Conservation (phyloP, 257 asterid species). For the Solanum peruvianum region DNA sequence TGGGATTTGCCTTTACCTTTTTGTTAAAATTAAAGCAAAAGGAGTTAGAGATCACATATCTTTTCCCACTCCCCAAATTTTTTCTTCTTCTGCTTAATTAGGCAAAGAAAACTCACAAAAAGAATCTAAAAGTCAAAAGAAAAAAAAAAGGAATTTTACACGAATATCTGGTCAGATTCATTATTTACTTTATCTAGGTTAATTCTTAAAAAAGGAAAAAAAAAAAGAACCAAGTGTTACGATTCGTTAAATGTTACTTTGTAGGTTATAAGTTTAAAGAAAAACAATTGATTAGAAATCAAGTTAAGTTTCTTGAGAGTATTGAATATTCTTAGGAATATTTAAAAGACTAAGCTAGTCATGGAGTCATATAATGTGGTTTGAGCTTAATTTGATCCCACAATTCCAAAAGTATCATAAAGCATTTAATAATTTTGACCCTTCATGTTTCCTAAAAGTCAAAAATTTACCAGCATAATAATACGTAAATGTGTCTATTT, state of each 20-base stretch:
- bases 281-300: background rate
- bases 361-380: background rate
- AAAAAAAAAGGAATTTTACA: background rate
- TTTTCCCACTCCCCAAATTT: background rate
- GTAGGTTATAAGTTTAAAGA: background rate
- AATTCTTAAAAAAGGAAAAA: too few relatives aligned
- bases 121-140: background rate
- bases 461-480: too few relatives aligned
- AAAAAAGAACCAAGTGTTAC: background rate
- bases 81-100: background rate
- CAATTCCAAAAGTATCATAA: background rate
- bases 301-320: background rate
- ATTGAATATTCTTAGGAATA: background rate
- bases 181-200: too few relatives aligned
- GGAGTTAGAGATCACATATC: background rate
- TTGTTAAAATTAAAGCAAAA: background rate
- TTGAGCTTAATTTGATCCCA: background rate
- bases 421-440: background rate
- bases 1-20: background rate
- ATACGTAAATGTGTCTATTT: too few relatives aligned
- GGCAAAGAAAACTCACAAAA: background rate
- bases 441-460: background rate
- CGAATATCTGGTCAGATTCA: background rate
- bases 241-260: background rate
- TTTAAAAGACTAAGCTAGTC: background rate